Conservation (phyloP, 2,329 filamentous ascomycete genomes). For the Teratosphaeria epicoccoides region DNA sequence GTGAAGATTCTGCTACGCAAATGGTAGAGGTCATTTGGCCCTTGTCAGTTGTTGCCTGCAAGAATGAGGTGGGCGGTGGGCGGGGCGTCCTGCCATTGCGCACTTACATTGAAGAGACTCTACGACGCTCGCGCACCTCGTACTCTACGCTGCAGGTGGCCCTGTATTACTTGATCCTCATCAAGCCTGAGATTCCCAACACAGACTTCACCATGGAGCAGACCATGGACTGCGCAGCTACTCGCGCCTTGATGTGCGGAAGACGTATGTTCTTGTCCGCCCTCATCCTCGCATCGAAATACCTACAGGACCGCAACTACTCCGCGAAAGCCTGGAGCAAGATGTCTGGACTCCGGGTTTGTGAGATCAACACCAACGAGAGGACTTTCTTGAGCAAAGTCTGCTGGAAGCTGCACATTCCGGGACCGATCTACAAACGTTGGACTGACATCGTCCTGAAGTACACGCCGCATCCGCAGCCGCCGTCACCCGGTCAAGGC, state of each 20-base stretch:
- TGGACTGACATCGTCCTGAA: constrained; percentile 91
- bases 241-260: constrained; percentile 82
- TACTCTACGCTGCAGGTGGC: constrained; percentile 97
- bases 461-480: constrained; percentile 52
- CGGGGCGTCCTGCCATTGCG: constrained; percentile 79
- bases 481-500: constrained; percentile 18
- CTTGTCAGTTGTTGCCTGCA: constrained; percentile 68
- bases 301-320: constrained; percentile 95
- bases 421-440: constrained; percentile 74
- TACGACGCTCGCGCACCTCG: constrained; percentile 87
- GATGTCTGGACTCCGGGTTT: constrained; percentile 88
- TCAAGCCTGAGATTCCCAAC: constrained; percentile 78
- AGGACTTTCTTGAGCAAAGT: constrained; percentile 82
- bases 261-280: constrained; percentile 95
- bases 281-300: constrained; percentile 92
- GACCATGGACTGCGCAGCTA: constrained; percentile 57
- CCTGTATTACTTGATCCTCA: constrained; percentile 87
- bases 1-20: constrained; percentile 84
- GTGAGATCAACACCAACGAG: constrained; percentile 95
- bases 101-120: constrained; percentile 94
- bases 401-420: constrained; percentile 90
- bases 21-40: constrained; percentile 98
- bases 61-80: constrained; percentile 54
- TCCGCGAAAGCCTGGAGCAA: constrained; percentile 97
- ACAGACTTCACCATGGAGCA: constrained; percentile 83